phyloP scores from a whole-genome alignment of 2,329 filamentous ascomycete genomes.

The Ceratocystis variospora region DNA sequence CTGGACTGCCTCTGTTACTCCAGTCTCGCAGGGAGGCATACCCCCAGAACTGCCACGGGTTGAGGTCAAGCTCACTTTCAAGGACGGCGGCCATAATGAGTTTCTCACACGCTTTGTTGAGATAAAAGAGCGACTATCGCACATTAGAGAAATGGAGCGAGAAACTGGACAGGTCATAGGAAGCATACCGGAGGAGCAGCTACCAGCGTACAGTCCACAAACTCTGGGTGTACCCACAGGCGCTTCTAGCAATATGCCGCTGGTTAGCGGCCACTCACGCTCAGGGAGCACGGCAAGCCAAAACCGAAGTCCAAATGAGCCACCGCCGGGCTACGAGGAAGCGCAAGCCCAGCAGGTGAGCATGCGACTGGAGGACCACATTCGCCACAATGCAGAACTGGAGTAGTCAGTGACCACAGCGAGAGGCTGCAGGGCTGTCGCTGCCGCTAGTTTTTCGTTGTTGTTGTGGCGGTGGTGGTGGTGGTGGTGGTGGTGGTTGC shows the following conservation, averaged over 20 bases:
- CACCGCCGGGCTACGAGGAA: conserved; percentile 84
- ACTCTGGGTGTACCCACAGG: conserved; percentile 13
- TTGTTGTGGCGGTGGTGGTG: too few species aligned
- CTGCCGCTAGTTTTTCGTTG: too few species aligned
- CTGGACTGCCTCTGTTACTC: conserved; percentile 69
- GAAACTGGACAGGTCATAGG: conserved; percentile 47
- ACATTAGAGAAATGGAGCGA: conserved; percentile 61
- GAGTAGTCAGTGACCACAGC: conserved; percentile 26
- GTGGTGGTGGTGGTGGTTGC: too few species aligned
- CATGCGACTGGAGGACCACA: conserved; percentile 50
- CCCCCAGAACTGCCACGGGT: conserved; percentile 58
- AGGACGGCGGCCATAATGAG: conserved; percentile 87
- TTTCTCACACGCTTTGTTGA: conserved; percentile 73
- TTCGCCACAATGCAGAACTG: conserved; percentile 59
- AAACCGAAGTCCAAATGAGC: conserved; percentile 46
- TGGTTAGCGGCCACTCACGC: conserved; percentile 19
- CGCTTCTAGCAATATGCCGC: conserved; percentile 23
- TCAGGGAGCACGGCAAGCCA: conserved; percentile 29
- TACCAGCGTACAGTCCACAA: conserved; percentile 55
- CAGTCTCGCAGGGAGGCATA: conserved; percentile 71
- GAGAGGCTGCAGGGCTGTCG: too few species aligned
- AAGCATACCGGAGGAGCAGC: conserved; percentile 67
- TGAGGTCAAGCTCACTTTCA: conserved; percentile 77
- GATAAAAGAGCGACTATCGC: conserved; percentile 68
- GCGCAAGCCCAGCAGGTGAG: conserved; percentile 59